Evolutionary conservation across 2,329 filamentous ascomycete species (phyloP).

Genomic region (Aureobasidium subglaciale): DNA sequence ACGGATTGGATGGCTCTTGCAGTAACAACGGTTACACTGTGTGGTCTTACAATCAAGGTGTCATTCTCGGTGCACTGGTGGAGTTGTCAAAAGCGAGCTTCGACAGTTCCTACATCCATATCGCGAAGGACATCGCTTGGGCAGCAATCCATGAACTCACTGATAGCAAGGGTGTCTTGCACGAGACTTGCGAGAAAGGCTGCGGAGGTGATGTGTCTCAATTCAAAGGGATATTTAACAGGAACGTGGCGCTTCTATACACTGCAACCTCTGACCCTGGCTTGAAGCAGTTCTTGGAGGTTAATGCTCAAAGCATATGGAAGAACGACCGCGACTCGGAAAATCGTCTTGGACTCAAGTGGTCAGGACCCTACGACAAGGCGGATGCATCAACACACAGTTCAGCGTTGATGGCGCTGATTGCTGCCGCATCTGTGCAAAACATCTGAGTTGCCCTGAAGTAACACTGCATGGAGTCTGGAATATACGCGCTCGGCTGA

Average conservation of each 20-base stretch:
- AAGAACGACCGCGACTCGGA: conserved; percentile 45
- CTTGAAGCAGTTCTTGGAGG: conserved; percentile 49
- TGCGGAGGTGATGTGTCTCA: conserved; percentile 39
- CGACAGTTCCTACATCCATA: conserved; percentile 26
- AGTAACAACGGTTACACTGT: conserved; percentile 32
- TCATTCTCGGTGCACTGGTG: conserved; percentile 52
- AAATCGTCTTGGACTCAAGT: conserved; percentile 49
- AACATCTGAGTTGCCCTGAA: neutral
- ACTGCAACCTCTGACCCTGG: conserved; percentile 39
- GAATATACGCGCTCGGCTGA: too few relatives aligned
- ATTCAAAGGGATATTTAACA: conserved; percentile 67
- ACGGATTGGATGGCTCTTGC: conserved; percentile 44
- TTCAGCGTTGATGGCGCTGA: conserved; percentile 59
- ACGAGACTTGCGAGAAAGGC: conserved; percentile 32
- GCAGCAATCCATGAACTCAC: conserved; percentile 32
- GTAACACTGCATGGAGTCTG: too few relatives aligned
- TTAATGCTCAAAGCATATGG: conserved; percentile 61
- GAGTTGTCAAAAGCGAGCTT: conserved; percentile 41
- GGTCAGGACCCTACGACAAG: conserved; percentile 51
- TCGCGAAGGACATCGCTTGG: conserved; percentile 31
- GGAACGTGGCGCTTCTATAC: conserved; percentile 55
- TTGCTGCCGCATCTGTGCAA: conserved; percentile 44
- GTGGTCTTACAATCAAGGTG: conserved; percentile 55
- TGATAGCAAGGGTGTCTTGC: conserved; percentile 32
- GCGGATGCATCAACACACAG: conserved; percentile 55